A percentile compares a stretch with the other conserved stretches of the same genome.
phyloP scores from a whole-genome alignment of 2,329 filamentous ascomycete species.

The Colletotrichum limetticola region DNA sequence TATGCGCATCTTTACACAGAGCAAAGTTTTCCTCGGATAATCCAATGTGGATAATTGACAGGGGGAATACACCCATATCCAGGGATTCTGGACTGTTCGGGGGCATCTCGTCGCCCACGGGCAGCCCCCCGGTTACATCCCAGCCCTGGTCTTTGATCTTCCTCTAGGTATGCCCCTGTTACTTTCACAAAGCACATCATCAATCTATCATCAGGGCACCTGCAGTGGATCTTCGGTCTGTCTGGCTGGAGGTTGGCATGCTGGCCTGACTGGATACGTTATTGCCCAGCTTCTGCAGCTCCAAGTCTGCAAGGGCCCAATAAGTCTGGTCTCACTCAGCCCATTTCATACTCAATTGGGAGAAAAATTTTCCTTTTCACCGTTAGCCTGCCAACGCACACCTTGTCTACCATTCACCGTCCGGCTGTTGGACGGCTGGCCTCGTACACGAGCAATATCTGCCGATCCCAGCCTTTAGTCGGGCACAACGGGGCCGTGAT shows the following conservation, averaged over 20 bases:
- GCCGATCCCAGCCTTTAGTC: conserved; percentile 21
- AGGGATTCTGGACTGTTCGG: conserved; percentile 1
- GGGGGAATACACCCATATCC: neutral
- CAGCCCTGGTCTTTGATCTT: neutral
- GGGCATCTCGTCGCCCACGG: neutral
- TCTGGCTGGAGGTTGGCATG: conserved; percentile 1
- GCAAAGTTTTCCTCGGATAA: conserved; percentile 10
- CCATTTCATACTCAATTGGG: conserved; percentile 10
- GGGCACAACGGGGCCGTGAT: conserved; percentile 6
- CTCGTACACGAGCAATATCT: conserved; percentile 13
- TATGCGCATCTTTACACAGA: neutral
- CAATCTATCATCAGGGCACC: conserved; percentile 23
- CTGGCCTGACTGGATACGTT: neutral
- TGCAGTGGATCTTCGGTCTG: conserved; percentile 8
- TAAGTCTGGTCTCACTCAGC: conserved; percentile 29
- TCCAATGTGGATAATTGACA: conserved; percentile 5
- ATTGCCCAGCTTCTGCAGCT: conserved; percentile 22
- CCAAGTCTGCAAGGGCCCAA: conserved; percentile 24
- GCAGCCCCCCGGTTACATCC: conserved; percentile 1
- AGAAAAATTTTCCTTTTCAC: conserved; percentile 10
- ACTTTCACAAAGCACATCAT: conserved; percentile 19
- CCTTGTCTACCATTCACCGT: conserved; percentile 7
- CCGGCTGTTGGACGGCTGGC: neutral
- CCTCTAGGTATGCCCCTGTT: neutral
- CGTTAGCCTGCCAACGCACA: conserved; percentile 30